A percentile compares a stretch with the other conserved stretches of the same genome.
phyloP scores from a whole-genome alignment of 345 rosid genomes.

The Isatis tinctoria region DNA sequence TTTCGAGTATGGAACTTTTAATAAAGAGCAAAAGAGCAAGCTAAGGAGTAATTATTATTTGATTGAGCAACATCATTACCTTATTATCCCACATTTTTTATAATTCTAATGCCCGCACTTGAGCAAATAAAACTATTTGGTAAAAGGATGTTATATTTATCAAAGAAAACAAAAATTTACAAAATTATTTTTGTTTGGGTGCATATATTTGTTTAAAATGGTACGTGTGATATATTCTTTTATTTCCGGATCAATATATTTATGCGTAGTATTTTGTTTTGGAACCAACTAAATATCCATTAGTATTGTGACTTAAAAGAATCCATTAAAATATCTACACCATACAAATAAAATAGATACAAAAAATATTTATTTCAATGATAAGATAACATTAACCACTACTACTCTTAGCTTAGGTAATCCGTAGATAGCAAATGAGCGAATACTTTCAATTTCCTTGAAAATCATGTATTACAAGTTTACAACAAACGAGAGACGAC shows the following conservation, averaged over 20 bases:
- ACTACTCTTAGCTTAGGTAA: neutral
- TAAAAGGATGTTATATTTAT: neutral
- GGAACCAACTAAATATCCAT: too few species aligned
- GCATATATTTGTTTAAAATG: too few species aligned
- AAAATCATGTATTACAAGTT: neutral
- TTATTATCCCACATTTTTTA: conserved; percentile 11
- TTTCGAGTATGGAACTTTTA: neutral
- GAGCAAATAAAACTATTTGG: neutral
- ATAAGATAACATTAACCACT: neutral
- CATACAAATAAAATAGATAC: neutral
- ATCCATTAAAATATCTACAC: too few species aligned
- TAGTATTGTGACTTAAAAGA: too few species aligned
- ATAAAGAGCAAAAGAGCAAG: neutral
- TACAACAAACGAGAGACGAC: neutral
- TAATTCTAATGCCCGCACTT: conserved; percentile 7
- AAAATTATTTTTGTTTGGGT: too few species aligned
- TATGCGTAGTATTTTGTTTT: too few species aligned
- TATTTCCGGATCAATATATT: too few species aligned
- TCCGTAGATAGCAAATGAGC: neutral
- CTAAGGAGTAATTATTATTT: conserved; percentile 19
- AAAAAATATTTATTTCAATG: neutral
- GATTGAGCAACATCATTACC: conserved; percentile 28
- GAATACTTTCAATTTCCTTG: neutral
- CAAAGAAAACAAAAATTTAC: neutral
- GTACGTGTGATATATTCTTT: too few species aligned